phyloP scores from a whole-genome alignment of 805 yeast species.

The Peterozyma toletana region DNA sequence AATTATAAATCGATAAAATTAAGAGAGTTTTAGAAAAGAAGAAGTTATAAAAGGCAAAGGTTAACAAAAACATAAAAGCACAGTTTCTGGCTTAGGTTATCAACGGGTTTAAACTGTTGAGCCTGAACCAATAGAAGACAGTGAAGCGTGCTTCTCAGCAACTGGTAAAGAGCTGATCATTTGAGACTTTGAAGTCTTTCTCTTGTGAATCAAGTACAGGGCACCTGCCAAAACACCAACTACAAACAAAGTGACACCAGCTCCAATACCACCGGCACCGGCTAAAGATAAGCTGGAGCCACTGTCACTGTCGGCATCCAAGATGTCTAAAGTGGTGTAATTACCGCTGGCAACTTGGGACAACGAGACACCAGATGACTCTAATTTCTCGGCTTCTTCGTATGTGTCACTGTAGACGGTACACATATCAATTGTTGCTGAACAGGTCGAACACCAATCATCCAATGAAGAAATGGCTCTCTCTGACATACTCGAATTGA shows the following conservation, averaged over 20 bases:
- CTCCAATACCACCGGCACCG: conserved; percentile 46
- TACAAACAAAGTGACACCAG: conserved; percentile 37
- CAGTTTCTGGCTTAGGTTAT: no score
- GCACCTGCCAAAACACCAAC: conserved; percentile 25
- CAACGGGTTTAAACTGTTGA: background rate
- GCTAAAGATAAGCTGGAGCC: conserved; percentile 24
- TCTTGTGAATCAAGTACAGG: conserved; percentile 16
- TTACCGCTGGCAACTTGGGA: conserved; percentile 19
- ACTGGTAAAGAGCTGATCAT: conserved; percentile 1
- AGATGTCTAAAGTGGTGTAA: conserved; percentile 15
- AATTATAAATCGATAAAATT: no score
- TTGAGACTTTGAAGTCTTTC: background rate
- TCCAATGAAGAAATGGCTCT: conserved; percentile 19
- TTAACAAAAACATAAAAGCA: no score
- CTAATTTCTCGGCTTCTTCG: conserved; percentile 20
- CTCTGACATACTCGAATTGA: conserved; percentile 18
- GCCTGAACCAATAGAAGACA: background rate
- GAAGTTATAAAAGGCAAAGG: no score
- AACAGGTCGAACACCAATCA: conserved; percentile 35
- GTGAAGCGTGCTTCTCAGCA: conserved; percentile 5
- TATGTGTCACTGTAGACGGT: conserved; percentile 23
- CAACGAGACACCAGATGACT: conserved; percentile 22
- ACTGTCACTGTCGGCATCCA: background rate
- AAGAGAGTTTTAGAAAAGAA: no score
- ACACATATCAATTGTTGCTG: conserved; percentile 25